These are phyloP conservation scores for Petrea volubilis DNA, from an alignment of 257 asterid species.

Conservation along the genomic window DNA sequence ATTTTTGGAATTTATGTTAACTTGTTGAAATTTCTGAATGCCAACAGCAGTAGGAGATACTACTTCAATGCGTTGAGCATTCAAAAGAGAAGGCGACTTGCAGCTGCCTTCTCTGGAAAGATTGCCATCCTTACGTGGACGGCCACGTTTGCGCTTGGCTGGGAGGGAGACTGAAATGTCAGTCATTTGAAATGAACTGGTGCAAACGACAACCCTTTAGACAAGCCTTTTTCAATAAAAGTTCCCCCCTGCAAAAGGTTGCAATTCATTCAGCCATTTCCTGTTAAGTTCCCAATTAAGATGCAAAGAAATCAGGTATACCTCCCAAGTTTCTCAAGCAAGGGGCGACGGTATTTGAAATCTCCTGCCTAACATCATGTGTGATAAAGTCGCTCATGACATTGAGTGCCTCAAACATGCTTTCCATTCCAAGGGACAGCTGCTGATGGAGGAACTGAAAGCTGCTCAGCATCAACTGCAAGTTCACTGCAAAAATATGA, in stretches of 20 bases:
- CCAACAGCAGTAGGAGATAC: slow-evolving; percentile 20
- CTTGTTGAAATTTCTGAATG: slow-evolving; percentile 12
- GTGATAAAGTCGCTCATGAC: neutral
- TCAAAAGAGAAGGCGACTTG: slow-evolving; percentile 1
- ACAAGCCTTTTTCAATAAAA: neutral
- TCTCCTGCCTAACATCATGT: slow-evolving; percentile 10
- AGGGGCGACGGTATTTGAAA: neutral
- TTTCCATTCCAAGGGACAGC: slow-evolving; percentile 23
- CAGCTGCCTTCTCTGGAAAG: slow-evolving; percentile 34
- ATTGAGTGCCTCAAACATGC: neutral
- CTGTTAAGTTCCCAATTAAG: neutral
- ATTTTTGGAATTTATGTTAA: slow-evolving; percentile 15
- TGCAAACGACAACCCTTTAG: slow-evolving; percentile 7
- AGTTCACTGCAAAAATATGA: slow-evolving; percentile 7
- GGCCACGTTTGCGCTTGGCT: slow-evolving; percentile 77
- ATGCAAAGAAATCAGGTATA: neutral
- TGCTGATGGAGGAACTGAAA: neutral
- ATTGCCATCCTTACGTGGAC: slow-evolving; percentile 72
- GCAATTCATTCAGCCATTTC: neutral
- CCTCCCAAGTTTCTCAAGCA: slow-evolving; percentile 19
- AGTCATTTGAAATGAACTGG: slow-evolving; percentile 39
- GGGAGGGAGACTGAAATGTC: slow-evolving; percentile 41
- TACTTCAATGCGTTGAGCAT: neutral
- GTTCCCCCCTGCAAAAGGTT: neutral
- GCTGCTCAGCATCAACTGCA: neutral